Percentiles rank a stretch among this genome's conserved stretches.
Conservation (phyloP, 2,329 filamentous ascomycete species). For the Chaetomium sp. region DNA sequence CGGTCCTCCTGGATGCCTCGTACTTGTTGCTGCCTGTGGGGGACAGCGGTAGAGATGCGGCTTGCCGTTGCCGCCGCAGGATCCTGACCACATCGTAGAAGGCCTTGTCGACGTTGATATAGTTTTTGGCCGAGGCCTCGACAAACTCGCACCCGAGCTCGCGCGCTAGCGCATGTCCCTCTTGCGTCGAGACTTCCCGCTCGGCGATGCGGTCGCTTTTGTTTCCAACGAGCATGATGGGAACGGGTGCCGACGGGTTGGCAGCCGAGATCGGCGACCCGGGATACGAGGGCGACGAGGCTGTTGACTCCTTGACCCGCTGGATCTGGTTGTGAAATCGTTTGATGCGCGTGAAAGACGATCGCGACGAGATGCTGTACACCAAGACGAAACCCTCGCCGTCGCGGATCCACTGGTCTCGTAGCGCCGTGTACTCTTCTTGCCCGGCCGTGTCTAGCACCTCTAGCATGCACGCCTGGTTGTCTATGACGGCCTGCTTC, state of each 20-base stretch:
- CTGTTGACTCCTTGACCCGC: slow-evolving; percentile 88
- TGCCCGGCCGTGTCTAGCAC: slow-evolving; percentile 96
- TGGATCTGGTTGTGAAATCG: slow-evolving; percentile 97
- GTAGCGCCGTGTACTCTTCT: slow-evolving; percentile 94
- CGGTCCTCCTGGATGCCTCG: slow-evolving; percentile 32
- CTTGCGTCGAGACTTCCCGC: slow-evolving; percentile 93
- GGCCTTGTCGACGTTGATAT: slow-evolving; percentile 96
- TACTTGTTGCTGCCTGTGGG: slow-evolving; percentile 33
- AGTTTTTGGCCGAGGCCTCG: slow-evolving; percentile 95
- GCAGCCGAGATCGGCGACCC: slow-evolving; percentile 69
- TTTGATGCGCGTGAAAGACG: slow-evolving; percentile 92
- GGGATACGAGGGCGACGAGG: slow-evolving; percentile 74
- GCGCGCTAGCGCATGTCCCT: slow-evolving; percentile 87
- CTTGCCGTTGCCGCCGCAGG: slow-evolving; percentile 62
- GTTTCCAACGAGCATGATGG: slow-evolving; percentile 98
- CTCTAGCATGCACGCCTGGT: slow-evolving; percentile 95
- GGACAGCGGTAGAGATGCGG: slow-evolving; percentile 30
- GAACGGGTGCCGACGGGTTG: slow-evolving; percentile 68
- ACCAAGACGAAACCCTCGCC: slow-evolving; percentile 97
- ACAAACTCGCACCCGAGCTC: slow-evolving; percentile 96
- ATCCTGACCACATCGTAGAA: slow-evolving; percentile 97
- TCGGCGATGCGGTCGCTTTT: slow-evolving; percentile 97
- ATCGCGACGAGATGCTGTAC: slow-evolving; percentile 96
- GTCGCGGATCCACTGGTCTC: slow-evolving; percentile 98
- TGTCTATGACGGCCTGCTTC: slow-evolving; percentile 90